Conservation (phyloP, 805 yeast genomes). For the Teunomyces tritomae region DNA sequence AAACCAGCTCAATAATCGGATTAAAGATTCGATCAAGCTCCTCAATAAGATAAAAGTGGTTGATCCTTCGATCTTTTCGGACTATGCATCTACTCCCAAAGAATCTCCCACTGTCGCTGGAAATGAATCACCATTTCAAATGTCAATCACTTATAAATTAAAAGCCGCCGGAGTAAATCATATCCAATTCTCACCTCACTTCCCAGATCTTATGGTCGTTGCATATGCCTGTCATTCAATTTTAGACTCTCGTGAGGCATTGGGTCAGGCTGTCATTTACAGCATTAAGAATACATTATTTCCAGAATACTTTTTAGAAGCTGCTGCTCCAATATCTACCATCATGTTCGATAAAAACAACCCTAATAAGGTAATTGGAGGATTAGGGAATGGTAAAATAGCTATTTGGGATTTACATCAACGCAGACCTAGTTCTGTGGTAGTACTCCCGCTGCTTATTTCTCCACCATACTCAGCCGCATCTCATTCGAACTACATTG, state of each 20-base stretch:
- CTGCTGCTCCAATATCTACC: constrained; percentile 37
- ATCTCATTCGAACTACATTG: constrained; percentile 5
- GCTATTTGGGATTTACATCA: constrained; percentile 48
- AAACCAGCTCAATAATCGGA: constrained; percentile 15
- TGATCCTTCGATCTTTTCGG: not conserved
- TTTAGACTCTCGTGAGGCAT: not conserved
- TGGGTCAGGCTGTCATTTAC: constrained; percentile 12
- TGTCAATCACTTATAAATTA: not conserved
- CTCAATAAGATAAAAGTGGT: constrained; percentile 17
- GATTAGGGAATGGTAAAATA: constrained; percentile 49
- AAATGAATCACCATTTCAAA: not conserved
- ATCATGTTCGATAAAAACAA: constrained; percentile 40
- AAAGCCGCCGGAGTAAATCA: not conserved
- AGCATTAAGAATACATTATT: constrained; percentile 6
- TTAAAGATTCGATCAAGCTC: constrained; percentile 22
- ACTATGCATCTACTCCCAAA: not conserved
- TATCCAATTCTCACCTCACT: constrained; percentile 13
- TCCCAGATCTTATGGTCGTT: constrained; percentile 12
- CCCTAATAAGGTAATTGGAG: constrained; percentile 44
- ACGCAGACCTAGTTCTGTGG: constrained; percentile 9
- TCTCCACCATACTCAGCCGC: constrained; percentile 20
- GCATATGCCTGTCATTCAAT: constrained; percentile 2
- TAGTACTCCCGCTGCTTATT: constrained; percentile 19
- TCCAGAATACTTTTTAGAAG: constrained; percentile 40
- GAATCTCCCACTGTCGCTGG: not conserved